Base-by-base conservation (phyloP, 2,329 filamentous ascomycete species). In the Aspergillus candidus region DNA sequence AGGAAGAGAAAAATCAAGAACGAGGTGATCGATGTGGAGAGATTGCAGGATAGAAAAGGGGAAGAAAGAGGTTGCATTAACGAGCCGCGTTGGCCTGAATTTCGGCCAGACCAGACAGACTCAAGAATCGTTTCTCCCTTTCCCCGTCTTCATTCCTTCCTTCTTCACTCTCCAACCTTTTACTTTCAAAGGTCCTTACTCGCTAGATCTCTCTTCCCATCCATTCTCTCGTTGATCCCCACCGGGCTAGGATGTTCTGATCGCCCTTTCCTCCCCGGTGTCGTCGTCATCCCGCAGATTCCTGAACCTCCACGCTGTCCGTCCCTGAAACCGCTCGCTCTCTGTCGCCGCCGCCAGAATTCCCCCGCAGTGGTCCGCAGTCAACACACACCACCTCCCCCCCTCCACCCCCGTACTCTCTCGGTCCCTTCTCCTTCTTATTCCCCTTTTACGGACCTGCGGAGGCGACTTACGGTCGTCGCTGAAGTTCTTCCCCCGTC, bases 401-500 rank as follows among this genome's bases (percentile, higher is more conserved):
- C 35, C 33, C 37, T 49, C 46, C 42, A 44, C 51, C 46, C 38
- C 40, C 43, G 31, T 46, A 51, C 50, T 44, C 48, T 42, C 22
- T 27, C 22, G 22, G 22, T 38, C 38, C 44, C 40, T 40, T 43
- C 40, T 40, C 48, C 34, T 40, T 47, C 49, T 37, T 38, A 45
- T 36, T 39, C 44, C 49, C 36, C 32, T 45, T 40, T 51, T 44
- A 49, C 39, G 48, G 43, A 27, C 50, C 49, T 54, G 60, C 53
- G 59, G 59, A 63, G 59, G 60, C 60, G 63, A 60, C 58, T 61
- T 60, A 41, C 51, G 38, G 60, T 63, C 59, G 63, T 60, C 54
- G 60, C 62, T 62, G 61, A 63, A 62, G 55, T 59, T 56, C 43
- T 41, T 50, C 42, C 41, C 46, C 40, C 38, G 31, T 48, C 56